Conservation (phyloP, 768 basidiomycete genomes). For the Hypholoma fasciculare region DNA sequence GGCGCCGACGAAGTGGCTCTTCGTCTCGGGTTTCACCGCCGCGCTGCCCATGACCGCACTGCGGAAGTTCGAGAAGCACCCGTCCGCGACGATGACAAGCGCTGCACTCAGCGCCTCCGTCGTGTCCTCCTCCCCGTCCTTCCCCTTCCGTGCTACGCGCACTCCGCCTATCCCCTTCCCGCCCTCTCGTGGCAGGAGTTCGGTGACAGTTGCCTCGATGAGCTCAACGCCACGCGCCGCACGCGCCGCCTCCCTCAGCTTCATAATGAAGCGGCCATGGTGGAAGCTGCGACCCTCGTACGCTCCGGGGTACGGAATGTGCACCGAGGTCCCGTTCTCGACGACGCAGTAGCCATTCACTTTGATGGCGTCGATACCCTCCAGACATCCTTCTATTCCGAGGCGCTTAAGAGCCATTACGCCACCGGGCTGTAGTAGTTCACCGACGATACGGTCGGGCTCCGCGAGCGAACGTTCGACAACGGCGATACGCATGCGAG, state of each 20-base stretch:
- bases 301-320: conserved; percentile 82
- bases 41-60: conserved; percentile 57
- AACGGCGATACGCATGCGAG: conserved; percentile 75
- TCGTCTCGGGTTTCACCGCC: conserved; percentile 51
- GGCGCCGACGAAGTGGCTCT: conserved; percentile 83
- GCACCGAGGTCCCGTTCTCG: conserved; percentile 64
- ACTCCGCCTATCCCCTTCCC: conserved; percentile 65
- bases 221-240: conserved; percentile 68
- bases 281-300: conserved; percentile 87
- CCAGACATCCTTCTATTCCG: conserved; percentile 74
- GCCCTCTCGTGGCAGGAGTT: conserved; percentile 60
- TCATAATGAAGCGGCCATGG: conserved; percentile 88
- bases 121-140: conserved; percentile 17
- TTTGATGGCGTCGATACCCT: conserved; percentile 86
- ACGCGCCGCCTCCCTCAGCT: conserved; percentile 66
- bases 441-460: conserved; percentile 97
- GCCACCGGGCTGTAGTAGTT: conserved; percentile 93
- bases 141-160: conserved; percentile 8
- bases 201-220: conserved; percentile 82
- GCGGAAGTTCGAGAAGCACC: conserved; percentile 94
- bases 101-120: conserved; percentile 65
- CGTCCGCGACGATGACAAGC: conserved; percentile 88
- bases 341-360: conserved; percentile 87
- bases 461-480: conserved; percentile 90
- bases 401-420: conserved; percentile 72